phyloP scores from a whole-genome alignment of 495 filamentous ascomycete genomes.

The Terfezia boudieri region DNA sequence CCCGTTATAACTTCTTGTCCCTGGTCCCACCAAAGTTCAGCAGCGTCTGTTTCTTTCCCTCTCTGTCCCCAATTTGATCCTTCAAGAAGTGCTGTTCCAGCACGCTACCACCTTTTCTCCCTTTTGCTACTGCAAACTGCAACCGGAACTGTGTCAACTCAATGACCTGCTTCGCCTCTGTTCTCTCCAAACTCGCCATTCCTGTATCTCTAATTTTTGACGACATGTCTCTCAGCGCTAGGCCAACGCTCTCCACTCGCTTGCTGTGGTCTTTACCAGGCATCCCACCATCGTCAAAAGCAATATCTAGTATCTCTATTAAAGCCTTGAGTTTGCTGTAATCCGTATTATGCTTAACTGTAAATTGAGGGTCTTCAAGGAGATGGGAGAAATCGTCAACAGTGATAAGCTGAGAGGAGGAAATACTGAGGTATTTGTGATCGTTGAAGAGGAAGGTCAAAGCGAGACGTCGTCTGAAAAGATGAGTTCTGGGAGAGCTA shows the following conservation, averaged over 20 bases:
- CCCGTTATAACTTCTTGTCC: too few relatives aligned
- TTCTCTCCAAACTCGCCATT: constrained; percentile 44
- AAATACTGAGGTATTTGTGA: constrained; percentile 23
- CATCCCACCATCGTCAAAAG: constrained; percentile 39
- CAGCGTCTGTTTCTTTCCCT: too few relatives aligned
- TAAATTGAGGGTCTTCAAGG: constrained; percentile 29
- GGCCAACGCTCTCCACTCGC: constrained; percentile 42
- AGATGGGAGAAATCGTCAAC: constrained; percentile 29
- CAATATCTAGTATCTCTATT: constrained; percentile 45
- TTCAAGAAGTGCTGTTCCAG: too few relatives aligned
- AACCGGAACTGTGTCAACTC: constrained; percentile 51
- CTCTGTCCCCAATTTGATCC: too few relatives aligned
- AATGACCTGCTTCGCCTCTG: constrained; percentile 49
- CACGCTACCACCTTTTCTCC: constrained; percentile 23
- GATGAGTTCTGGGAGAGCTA: constrained; percentile 29
- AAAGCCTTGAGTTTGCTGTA: constrained; percentile 42
- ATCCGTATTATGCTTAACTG: constrained; percentile 34
- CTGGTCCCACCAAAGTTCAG: too few relatives aligned
- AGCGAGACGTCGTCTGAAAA: constrained; percentile 50
- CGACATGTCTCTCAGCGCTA: constrained; percentile 41
- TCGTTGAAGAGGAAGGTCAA: constrained; percentile 43
- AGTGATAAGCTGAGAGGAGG: constrained; percentile 26
- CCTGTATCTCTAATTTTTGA: constrained; percentile 51
- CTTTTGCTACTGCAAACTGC: constrained; percentile 31
- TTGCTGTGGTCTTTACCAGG: constrained; percentile 34